Conservation (phyloP, 2,329 filamentous ascomycete genomes). For the Trichoderma aggressivum region DNA sequence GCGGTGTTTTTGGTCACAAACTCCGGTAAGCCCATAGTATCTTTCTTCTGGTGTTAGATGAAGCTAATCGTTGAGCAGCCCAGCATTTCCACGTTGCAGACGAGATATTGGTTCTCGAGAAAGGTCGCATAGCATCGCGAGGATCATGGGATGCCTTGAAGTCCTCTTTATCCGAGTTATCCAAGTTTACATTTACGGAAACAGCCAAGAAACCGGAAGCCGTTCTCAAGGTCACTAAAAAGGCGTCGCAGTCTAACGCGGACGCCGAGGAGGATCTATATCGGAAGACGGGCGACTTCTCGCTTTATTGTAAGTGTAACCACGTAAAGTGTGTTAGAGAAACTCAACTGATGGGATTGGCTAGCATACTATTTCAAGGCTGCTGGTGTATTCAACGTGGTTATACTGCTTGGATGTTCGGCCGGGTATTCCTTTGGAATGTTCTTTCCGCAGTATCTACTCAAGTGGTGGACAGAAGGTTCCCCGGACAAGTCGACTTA, state of each 20-base stretch:
- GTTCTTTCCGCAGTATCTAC: slow-evolving; percentile 38
- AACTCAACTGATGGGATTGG: neutral
- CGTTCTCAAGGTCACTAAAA: neutral
- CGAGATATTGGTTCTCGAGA: slow-evolving; percentile 39
- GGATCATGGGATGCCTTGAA: slow-evolving; percentile 33
- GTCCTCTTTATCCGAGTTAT: neutral
- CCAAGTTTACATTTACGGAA: slow-evolving; percentile 5
- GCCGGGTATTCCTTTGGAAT: slow-evolving; percentile 33
- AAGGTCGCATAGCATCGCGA: slow-evolving; percentile 36
- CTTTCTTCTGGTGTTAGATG: no score
- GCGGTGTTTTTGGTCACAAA: slow-evolving; percentile 36
- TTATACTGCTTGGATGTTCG: slow-evolving; percentile 26
- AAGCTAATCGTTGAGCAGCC: slow-evolving; percentile 20
- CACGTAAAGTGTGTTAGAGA: accelerated
- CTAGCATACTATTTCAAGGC: slow-evolving; percentile 33
- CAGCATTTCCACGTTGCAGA: slow-evolving; percentile 40
- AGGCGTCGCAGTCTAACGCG: neutral
- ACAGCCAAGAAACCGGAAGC: neutral
- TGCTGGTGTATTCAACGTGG: slow-evolving; percentile 28
- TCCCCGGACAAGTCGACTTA: slow-evolving; percentile 21
- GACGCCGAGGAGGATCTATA: slow-evolving; percentile 11
- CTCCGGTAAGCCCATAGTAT: neutral
- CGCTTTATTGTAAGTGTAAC: slow-evolving; percentile 34
- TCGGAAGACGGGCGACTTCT: slow-evolving; percentile 32
- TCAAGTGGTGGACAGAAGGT: slow-evolving; percentile 39